Conservation (phyloP, 805 yeast species). For the Saccharomycopsis vini region DNA sequence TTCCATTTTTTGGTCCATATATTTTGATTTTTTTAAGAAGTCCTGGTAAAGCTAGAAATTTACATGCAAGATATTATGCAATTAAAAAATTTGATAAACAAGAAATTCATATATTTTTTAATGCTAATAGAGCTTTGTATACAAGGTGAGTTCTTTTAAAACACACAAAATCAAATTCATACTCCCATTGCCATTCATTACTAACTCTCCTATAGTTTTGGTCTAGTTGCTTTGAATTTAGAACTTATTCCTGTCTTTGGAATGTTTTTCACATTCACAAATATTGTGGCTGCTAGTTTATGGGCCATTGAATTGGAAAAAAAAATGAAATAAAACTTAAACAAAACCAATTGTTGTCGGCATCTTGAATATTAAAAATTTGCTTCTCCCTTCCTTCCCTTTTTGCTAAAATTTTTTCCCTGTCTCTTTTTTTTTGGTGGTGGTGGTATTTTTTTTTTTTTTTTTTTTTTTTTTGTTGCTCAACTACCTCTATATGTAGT, state of each 20-base stretch:
- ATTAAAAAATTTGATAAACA: slow-evolving; percentile 9
- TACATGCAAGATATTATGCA: slow-evolving; percentile 15
- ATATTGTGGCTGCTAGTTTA: slow-evolving; percentile 19
- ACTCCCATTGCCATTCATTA: neutral
- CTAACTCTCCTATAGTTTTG: slow-evolving; percentile 12
- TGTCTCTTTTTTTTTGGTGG: too few species aligned
- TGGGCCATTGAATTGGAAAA: slow-evolving; percentile 19
- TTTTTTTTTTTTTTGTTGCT: neutral
- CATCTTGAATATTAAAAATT: too few species aligned
- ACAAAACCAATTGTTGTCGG: slow-evolving; percentile 5
- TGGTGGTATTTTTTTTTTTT: neutral
- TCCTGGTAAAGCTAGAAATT: slow-evolving; percentile 18
- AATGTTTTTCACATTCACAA: slow-evolving; percentile 18
- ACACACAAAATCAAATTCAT: neutral
- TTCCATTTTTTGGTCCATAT: slow-evolving; percentile 20
- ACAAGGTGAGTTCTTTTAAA: slow-evolving; percentile 4
- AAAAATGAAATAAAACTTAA: slow-evolving; percentile 7
- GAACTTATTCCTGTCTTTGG: slow-evolving; percentile 19
- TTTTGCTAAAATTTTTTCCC: too few species aligned
- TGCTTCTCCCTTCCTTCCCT: too few species aligned
- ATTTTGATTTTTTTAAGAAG: slow-evolving; percentile 17
- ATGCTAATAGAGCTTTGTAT: slow-evolving; percentile 16
- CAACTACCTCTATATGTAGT: slow-evolving; percentile 84
- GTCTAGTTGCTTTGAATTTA: slow-evolving; percentile 18
- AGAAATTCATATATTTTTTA: slow-evolving; percentile 11